Base-by-base conservation (phyloP, 2,329 filamentous ascomycete genomes). In the Mycogone perniciosa region DNA sequence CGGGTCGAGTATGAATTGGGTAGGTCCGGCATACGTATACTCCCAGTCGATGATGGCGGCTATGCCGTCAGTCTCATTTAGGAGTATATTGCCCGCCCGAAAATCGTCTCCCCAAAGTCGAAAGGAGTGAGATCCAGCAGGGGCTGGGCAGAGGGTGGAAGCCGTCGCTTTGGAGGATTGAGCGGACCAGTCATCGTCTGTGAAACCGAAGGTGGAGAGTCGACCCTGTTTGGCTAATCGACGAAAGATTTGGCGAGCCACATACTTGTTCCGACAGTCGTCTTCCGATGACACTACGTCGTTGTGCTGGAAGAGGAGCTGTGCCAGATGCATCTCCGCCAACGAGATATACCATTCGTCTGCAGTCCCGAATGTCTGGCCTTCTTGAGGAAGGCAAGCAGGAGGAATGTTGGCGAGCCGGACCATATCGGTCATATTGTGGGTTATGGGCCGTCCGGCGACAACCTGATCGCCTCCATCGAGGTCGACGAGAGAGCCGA, bases 201-300 rank as follows among this genome's bases (percentile, higher is more conserved):
- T 26, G 41, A 67, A 66, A 1, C 64, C 60, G 44, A 67, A 64
- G 1, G 34, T 50, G 4, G 62, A 64, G 0, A 64, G 54, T 4
- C 52, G 53, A 1, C 60, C 62, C 50, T 62, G 38, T 45, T 56
- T 58, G 5, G 64, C 64, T 4, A 71, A 49, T 39, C 56, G 65
- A 5, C 66, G 68, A 52, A 74, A 74, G 0, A 75, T 54, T 27
- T 69, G 64, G 4, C 70, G 69, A 4, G 69, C 65, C 3, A 73
- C 63, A 46, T 72, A 73, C 51, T 75, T 74, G 29, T 67, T 69
- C 4, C 67, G 62, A 44, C 64, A 69, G 50, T 76, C 71, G 10
- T 70, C 66, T 27, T 64, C 69, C 2, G 63, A 60, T 0, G 52
- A 48, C 2, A 72, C 58, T 0, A 66, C 56, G 38, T 72, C 64